Percentiles rank a stretch among this genome's conserved stretches.
These are phyloP conservation scores for Beauveria rudraprayagi DNA, from an alignment of 2,329 filamentous ascomycete genomes.

Conservation along the genomic window DNA sequence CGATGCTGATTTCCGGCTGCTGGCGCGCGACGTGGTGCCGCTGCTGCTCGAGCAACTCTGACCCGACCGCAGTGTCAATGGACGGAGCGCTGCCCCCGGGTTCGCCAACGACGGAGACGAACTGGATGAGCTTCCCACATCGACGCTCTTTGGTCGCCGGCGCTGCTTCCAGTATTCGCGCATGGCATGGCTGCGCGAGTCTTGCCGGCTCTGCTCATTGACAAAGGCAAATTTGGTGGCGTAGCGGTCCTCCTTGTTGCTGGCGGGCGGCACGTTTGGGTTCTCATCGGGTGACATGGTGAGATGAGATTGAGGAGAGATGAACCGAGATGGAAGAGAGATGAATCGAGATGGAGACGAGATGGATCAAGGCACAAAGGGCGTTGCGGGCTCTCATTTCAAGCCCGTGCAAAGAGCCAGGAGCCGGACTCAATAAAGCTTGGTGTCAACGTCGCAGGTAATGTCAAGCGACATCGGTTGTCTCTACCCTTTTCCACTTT, in stretches of 20 bases:
- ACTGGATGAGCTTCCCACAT: not conserved
- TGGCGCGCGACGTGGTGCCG: not conserved
- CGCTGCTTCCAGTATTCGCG: conserved; percentile 15
- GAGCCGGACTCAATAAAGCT: too few relatives aligned
- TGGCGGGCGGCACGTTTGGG: not conserved
- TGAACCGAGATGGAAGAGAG: not conserved
- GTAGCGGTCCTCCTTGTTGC: not conserved
- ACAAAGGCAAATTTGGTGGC: not conserved
- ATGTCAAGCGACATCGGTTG: too few relatives aligned
- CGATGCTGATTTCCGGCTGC: not conserved
- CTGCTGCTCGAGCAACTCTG: not conserved
- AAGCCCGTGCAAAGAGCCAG: too few relatives aligned
- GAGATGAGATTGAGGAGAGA: not conserved
- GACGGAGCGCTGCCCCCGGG: not conserved
- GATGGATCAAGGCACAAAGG: too few relatives aligned
- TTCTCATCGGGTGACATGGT: not conserved
- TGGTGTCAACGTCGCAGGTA: too few relatives aligned
- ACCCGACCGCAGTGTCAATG: not conserved
- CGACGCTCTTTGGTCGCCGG: conserved; percentile 13
- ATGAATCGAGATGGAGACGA: too few relatives aligned
- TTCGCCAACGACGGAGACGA: not conserved
- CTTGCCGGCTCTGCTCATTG: not conserved
- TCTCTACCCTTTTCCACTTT: too few relatives aligned
- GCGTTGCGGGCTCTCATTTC: too few relatives aligned
- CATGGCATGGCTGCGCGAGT: conserved; percentile 27